phyloP scores from a whole-genome alignment of 2,329 filamentous ascomycete species.

The Aspergillus quadrilineatus region DNA sequence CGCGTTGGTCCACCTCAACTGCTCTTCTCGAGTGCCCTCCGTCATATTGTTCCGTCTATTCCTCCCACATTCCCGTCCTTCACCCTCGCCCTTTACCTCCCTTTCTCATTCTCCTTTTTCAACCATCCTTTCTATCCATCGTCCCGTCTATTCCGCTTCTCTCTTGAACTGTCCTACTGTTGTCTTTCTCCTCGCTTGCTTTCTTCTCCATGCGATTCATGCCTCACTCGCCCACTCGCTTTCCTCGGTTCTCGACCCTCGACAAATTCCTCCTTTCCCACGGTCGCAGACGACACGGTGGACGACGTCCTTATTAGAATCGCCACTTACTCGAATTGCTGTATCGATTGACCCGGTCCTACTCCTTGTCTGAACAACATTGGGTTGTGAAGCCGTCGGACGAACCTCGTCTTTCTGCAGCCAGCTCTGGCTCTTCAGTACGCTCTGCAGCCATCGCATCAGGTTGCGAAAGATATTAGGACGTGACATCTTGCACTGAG shows the following conservation, averaged over 20 bases:
- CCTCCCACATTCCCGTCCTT: conserved; percentile 8
- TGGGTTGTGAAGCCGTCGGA: background rate
- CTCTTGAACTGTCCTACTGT: conserved; percentile 10
- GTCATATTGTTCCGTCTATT: background rate
- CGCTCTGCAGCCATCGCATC: background rate
- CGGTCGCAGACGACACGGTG: conserved; percentile 28
- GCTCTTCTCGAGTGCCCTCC: background rate
- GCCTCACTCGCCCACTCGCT: conserved; percentile 19
- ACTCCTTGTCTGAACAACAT: background rate
- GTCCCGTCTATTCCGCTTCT: conserved; percentile 16
- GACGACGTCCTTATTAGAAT: conserved; percentile 16
- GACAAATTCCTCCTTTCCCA: conserved; percentile 22
- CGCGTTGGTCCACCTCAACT: conserved; percentile 1
- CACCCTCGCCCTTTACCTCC: conserved; percentile 4
- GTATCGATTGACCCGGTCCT: background rate
- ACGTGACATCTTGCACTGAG: background rate
- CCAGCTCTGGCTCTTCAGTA: background rate
- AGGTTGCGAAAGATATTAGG: background rate
- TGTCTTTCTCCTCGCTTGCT: conserved; percentile 2
- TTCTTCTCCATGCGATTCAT: conserved; percentile 26
- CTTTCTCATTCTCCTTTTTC: conserved; percentile 13
- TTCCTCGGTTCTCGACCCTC: conserved; percentile 23
- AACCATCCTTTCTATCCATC: conserved; percentile 14
- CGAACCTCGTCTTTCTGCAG: background rate
- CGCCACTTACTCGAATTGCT: background rate